Base-by-base conservation (phyloP, 768 basidiomycete species). In the Pisolithus orientalis region DNA sequence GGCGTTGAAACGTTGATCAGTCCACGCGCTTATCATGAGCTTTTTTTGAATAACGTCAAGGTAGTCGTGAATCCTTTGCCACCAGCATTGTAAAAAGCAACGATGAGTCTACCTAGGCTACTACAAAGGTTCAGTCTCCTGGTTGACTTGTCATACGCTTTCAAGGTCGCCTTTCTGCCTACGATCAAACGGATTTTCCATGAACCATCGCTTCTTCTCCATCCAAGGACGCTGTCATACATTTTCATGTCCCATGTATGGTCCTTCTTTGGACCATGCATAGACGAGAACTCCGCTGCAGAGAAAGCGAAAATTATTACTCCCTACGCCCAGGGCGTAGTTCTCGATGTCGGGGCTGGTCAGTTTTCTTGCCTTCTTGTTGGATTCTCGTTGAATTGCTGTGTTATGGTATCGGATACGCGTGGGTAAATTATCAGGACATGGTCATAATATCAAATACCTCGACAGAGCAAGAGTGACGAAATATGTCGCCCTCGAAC, bases 261-360 rank as follows among this genome's bases (percentile, higher is more conserved):
- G 85, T 55, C 58, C 1, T 53, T 59, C 2, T 80, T 82, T 57
- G 81, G 76, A 4, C 49, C 71, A 16, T 72, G 69, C 1, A 66
- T 75, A 0, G 83, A 89, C 57, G 34, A 34, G 13, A 3, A 34
- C 34, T 34, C 34, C 4, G 34, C 11, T 14, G 13, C 13, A 11
- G 34, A 34, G 34, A 34, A 34, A 34, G 34, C 34, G 5, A 34
- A 34, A 69, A 69, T 43, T 3, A 44, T 44, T 44, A 27, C 43
- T 14, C 43, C 43, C 25, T 65, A 83, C 51, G 83, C 85, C 1
- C 54, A 66, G 7, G 86, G 86, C 1, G 70, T 78, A 3, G 82
- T 88, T 0, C 72, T 88, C 24, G 87, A 89, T 53, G 52, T 87
- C 16, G 85, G 85, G 3, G 84, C 85, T 59, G 85, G 85, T 82